Conservation (phyloP, 2,329 filamentous ascomycete species). For the Fusarium neocosmosporiellum region DNA sequence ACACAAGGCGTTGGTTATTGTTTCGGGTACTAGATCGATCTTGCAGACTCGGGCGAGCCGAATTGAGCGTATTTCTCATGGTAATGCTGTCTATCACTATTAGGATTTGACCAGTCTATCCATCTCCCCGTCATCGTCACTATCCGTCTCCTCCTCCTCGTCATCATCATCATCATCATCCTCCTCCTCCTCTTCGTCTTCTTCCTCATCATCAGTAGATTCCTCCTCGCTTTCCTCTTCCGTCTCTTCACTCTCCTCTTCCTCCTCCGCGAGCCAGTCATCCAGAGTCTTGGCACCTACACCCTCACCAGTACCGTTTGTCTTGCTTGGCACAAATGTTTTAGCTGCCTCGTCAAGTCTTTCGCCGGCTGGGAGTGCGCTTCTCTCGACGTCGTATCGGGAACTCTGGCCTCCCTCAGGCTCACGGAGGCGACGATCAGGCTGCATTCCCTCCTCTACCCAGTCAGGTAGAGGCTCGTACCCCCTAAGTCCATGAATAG, state of each 20-base stretch:
- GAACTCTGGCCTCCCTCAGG: slow-evolving; percentile 54
- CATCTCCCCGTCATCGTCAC: slow-evolving; percentile 59
- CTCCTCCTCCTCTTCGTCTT: slow-evolving; percentile 62
- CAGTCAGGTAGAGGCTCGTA: slow-evolving; percentile 86
- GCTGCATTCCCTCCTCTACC: slow-evolving; percentile 84
- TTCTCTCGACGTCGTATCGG: slow-evolving; percentile 47
- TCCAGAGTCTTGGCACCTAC: slow-evolving; percentile 82
- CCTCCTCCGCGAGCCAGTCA: slow-evolving; percentile 88
- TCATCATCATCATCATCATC: slow-evolving; percentile 64
- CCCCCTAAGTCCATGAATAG: slow-evolving; percentile 78
- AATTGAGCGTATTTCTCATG: slow-evolving; percentile 11
- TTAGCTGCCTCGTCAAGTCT: slow-evolving; percentile 69
- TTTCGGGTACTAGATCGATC: slow-evolving; percentile 12
- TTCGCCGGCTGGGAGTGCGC: slow-evolving; percentile 67
- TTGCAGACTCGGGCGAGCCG: slow-evolving; percentile 19
- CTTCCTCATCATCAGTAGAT: slow-evolving; percentile 60
- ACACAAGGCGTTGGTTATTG: slow-evolving; percentile 3
- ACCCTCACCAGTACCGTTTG: slow-evolving; percentile 64
- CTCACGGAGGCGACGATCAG: slow-evolving; percentile 78
- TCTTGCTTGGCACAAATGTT: slow-evolving; percentile 52
- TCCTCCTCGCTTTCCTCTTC: slow-evolving; percentile 63
- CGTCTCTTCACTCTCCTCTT: slow-evolving; percentile 67
- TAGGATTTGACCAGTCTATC: slow-evolving; percentile 56
- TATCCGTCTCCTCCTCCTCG: slow-evolving; percentile 61
- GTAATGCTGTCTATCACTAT: slow-evolving; percentile 35